Base-by-base conservation (phyloP, 805 yeast genomes). In the Candida awuae region DNA sequence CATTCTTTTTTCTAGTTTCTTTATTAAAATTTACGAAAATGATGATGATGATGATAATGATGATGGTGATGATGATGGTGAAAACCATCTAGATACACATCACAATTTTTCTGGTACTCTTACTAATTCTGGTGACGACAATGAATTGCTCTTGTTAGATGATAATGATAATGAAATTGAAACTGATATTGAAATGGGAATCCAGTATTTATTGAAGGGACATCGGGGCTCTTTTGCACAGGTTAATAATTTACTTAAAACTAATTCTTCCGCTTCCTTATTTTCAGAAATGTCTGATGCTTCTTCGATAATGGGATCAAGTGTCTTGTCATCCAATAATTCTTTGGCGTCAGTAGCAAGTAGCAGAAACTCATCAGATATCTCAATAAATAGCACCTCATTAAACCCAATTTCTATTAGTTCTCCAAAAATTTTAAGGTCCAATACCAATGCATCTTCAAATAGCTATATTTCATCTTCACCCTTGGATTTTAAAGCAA, bases 1-100 rank as follows among this genome's bases (percentile, higher is more conserved):
- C 1, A 65, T 71, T 0, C 66, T 71, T 25, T 8, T 58, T 10
- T 74, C 77, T 2, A 60, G 66, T 12, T 65, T 67, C 44, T 73
- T 73, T 45, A 62, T 74, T 15, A 59, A 51, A 38, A 57, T 48
- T 4, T 49, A 50, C 29, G 64, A 62, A 33, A 53, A 54, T 7
- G 60, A 56, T 13, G 49, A 49, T 8, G 43, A 20, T 18, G 34
- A 21, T n/a, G 35, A n/a, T n/a, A n/a, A n/a, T n/a, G n/a, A n/a
- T n/a, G 20, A 29, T 10, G 29, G 30, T 13, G 35, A 23, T 6
- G 35, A 21, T 18, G 30, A 18, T 18, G 18, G 5, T 15, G 39
- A 14, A n/a, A 23, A 9, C 17, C 8, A 29, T 27, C 15, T 29
- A n/a, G n/a, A n/a, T n/a, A n/a, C n/a, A n/a, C n/a, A n/a, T n/a